Percentiles rank a stretch among this genome's conserved stretches.
Evolutionary conservation across 495 filamentous ascomycete species (phyloP).

Genomic region (Neurospora sp.): DNA sequence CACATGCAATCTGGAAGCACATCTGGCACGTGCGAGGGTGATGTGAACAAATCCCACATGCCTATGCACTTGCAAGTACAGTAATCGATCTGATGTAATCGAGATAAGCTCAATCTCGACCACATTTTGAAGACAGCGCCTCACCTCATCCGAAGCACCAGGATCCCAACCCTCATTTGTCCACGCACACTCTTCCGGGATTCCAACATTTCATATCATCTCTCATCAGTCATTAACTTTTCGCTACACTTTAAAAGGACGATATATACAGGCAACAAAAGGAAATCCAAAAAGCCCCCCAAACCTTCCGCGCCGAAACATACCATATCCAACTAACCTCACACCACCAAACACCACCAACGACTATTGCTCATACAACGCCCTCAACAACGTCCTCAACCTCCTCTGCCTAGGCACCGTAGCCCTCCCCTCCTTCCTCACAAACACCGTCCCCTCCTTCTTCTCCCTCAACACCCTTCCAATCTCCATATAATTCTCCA

Average conservation of each 20-base stretch:
- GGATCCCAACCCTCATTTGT: not conserved
- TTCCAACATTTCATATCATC: not conserved
- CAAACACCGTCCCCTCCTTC: slow-evolving; percentile 5
- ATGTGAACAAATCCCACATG: not conserved
- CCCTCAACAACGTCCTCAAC: slow-evolving; percentile 44
- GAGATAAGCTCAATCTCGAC: not conserved
- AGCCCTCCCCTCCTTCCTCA: slow-evolving; percentile 40
- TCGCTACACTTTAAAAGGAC: not conserved
- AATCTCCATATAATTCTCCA: slow-evolving; percentile 69
- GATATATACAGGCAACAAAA: not conserved
- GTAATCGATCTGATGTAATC: not conserved
- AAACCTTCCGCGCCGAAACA: not conserved
- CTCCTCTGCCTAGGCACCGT: slow-evolving; percentile 47
- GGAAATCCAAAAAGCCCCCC: not conserved
- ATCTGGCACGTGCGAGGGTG: not conserved
- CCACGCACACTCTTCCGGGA: not conserved
- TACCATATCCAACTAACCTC: not conserved
- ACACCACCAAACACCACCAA: not conserved
- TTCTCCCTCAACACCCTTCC: slow-evolving; percentile 43
- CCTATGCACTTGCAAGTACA: not conserved
- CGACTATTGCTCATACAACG: slow-evolving; percentile 17
- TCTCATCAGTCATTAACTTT: not conserved
- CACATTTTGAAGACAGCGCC: not conserved
- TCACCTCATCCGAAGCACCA: not conserved
- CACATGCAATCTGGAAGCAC: not conserved